These are phyloP conservation scores for Neocucurbitaria cava DNA, from an alignment of 2,329 filamentous ascomycete species.

Conservation along the genomic window DNA sequence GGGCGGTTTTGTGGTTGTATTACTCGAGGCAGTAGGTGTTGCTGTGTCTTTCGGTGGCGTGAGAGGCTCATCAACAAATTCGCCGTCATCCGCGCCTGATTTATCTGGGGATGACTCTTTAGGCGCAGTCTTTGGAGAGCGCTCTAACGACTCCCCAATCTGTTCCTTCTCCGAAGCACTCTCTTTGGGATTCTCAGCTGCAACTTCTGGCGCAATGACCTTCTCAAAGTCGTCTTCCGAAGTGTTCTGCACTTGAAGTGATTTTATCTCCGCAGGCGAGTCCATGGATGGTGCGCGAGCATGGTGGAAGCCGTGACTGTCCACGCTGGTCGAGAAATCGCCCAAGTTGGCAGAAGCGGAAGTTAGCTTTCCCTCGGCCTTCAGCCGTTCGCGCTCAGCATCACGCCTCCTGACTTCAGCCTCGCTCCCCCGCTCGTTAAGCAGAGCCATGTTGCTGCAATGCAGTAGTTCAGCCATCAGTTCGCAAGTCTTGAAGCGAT, in stretches of 20 bases:
- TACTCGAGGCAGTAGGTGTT: constrained; percentile 23
- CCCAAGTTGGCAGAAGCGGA: constrained; percentile 63
- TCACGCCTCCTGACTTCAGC: constrained; percentile 83
- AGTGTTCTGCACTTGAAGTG: constrained; percentile 78
- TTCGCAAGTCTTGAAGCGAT: constrained; percentile 98
- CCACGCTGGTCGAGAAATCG: constrained; percentile 60
- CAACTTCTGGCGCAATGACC: constrained; percentile 72
- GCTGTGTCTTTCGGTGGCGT: constrained; percentile 58
- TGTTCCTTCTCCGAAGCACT: constrained; percentile 59
- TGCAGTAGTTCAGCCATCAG: constrained; percentile 97
- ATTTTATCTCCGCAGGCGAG: constrained; percentile 71
- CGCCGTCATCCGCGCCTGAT: constrained; percentile 60
- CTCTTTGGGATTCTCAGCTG: constrained; percentile 67
- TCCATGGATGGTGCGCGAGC: constrained; percentile 56
- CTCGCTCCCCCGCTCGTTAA: constrained; percentile 92
- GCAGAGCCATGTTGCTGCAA: constrained; percentile 96
- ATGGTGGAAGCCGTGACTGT: constrained; percentile 60
- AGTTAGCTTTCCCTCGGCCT: constrained; percentile 77
- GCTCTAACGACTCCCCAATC: constrained; percentile 46
- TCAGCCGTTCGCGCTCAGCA: constrained; percentile 78
- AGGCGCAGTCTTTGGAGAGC: constrained; percentile 54
- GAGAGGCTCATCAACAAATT: constrained; percentile 80
- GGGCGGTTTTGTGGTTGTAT: constrained; percentile 28
- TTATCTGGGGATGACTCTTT: constrained; percentile 33
- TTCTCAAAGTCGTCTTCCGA: constrained; percentile 95